These are phyloP conservation scores for Carex cristatella DNA, from an alignment of 176 grass and related monocot species.

Conservation along the genomic window DNA sequence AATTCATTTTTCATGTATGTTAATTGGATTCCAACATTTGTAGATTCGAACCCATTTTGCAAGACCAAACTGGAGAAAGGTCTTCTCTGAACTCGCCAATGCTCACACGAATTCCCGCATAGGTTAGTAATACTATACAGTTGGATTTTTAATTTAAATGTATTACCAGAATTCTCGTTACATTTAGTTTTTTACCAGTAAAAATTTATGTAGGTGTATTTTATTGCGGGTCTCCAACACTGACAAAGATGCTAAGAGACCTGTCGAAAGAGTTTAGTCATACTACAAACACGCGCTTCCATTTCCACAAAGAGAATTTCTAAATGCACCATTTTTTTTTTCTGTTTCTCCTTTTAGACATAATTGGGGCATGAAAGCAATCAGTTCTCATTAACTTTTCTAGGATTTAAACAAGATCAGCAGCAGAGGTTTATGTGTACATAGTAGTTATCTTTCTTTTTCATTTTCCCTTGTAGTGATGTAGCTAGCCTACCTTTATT, in stretches of 20 bases:
- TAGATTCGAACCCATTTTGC: constrained; percentile 97
- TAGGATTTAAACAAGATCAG: neutral
- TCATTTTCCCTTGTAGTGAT: neutral
- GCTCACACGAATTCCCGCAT: constrained; percentile 72
- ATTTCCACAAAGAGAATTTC: constrained; percentile 99
- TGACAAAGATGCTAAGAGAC: constrained; percentile 77
- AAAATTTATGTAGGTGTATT: constrained; percentile 64
- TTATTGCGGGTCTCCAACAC: constrained; percentile 80
- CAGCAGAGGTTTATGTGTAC: neutral
- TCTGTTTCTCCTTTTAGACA: neutral
- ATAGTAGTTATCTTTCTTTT: neutral
- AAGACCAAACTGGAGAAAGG: constrained; percentile 98
- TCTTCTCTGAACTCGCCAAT: constrained; percentile 73
- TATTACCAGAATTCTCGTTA: neutral
- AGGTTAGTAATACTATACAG: constrained; percentile 36
- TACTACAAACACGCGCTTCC: constrained; percentile 82
- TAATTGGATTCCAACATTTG: constrained; percentile 18
- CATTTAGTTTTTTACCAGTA: neutral
- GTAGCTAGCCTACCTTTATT: neutral
- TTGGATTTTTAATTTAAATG: neutral
- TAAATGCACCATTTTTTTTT: constrained; percentile 17
- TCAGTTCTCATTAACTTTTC: neutral
- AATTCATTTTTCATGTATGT: neutral
- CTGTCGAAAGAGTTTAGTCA: constrained; percentile 94
- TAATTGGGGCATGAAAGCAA: neutral